Conservation (phyloP, 140 eudicot species). For the Stevia rebaudiana region DNA sequence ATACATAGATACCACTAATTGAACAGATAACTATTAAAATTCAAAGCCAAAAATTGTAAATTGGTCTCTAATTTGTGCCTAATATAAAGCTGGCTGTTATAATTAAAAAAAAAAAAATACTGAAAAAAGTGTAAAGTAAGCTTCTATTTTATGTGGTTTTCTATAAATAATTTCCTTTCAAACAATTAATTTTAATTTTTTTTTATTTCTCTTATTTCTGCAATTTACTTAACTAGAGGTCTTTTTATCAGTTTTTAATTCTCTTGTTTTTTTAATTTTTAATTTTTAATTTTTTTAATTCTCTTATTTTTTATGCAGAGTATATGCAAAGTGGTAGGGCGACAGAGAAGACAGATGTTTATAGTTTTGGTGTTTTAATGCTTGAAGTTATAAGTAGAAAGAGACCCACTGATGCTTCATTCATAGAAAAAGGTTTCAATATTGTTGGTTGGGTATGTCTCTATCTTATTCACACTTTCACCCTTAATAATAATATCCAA, state of each 20-base stretch:
- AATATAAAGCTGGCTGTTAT: not conserved
- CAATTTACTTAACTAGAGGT: not conserved
- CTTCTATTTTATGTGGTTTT: not conserved
- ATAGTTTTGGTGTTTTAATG: conserved; percentile 88
- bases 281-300: no score
- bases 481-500: conserved; percentile 1
- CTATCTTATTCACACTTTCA: conserved; percentile 9
- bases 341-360: conserved; percentile 94
- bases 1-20: not conserved
- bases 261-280: not conserved
- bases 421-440: conserved; percentile 92
- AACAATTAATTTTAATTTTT: not conserved
- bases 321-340: conserved; percentile 99
- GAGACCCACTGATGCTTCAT: conserved; percentile 95
- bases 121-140: not conserved
- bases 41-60: not conserved
- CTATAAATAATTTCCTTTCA: not conserved
- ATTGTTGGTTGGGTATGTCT: conserved; percentile 94
- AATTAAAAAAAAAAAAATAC: not conserved
- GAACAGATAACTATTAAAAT: no score
- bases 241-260: not conserved
- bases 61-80: not conserved
- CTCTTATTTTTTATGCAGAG: conserved; percentile 32
- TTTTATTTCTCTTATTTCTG: not conserved
- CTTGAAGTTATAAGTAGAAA: conserved; percentile 90